Evolutionary conservation across 1,284 basidiomycete genomes (phyloP), one percentile per base, ranked within the genome.

Genomic region (Megacollybia platyphylla): DNA sequence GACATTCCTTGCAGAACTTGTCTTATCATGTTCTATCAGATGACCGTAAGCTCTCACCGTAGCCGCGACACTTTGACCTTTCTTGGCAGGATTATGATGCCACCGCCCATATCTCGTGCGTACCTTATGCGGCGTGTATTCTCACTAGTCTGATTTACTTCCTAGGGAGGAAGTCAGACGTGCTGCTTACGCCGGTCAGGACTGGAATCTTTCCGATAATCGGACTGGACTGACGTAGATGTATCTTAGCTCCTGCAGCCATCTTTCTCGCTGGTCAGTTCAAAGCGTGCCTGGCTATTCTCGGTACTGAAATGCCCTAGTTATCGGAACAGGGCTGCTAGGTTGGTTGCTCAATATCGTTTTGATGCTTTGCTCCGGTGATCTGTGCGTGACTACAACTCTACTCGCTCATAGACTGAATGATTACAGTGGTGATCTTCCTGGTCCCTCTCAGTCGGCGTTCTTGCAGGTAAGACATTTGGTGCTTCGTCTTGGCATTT

Each of bases 331-430:
- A 2, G 87, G 84, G 44, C 59, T 86, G 24, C 67, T 84, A 44
- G 88, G 89, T 34, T 91, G 87, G 87, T 52, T 90, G 4, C 68
- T 91, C 36, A 90, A 89, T 57, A 84, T 89, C 52, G 77, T 82
- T 6, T 62, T 92, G 30, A 69, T 92, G n/a, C 67, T 93, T 13
- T 88, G 85, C 58, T 87, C 85, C 5, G 86, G 86, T 13, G 31
- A 34, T 69, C 76, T 46, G 58, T 84, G 69, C 73, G 51, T 46
- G 75, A 63, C 34, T 10, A 30, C 20, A 17, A 6, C 36, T 8
- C 24, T 29, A 18, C 6, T 11, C 48, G 29, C 38, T 39, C 11
- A 38, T 36, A 24, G 36, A n/a, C 10, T 20, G 9, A 13, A 11
- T 29, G 34, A 28, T 39, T 28, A 18, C 48, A 79, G 76, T n/a